A percentile compares a stretch with the other conserved stretches of the same genome.
phyloP scores from a whole-genome alignment of 2,329 filamentous ascomycete species.

The Cytospora mali region DNA sequence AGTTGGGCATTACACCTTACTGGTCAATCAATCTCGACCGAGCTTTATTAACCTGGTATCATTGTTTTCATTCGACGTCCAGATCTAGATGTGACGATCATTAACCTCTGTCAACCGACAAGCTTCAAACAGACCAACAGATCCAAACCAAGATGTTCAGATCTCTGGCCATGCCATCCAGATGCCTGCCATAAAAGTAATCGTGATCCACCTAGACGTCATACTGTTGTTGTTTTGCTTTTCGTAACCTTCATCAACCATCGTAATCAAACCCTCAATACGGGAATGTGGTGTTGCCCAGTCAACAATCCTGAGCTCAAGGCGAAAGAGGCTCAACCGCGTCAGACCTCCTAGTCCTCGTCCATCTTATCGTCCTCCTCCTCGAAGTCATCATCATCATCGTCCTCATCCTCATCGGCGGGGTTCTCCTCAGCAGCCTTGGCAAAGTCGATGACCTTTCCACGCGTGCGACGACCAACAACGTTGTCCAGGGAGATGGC shows the following conservation, averaged over 20 bases:
- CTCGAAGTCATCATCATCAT: slow-evolving; percentile 66
- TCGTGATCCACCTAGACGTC: slow-evolving; percentile 11
- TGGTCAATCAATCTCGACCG: not conserved
- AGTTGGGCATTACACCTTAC: slow-evolving; percentile 2
- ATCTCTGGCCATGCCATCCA: slow-evolving; percentile 18
- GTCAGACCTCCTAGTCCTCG: slow-evolving; percentile 46
- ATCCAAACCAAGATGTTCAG: slow-evolving; percentile 11
- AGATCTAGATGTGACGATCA: slow-evolving; percentile 4
- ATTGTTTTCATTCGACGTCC: slow-evolving; percentile 10
- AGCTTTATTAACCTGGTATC: slow-evolving; percentile 12
- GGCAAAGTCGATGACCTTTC: slow-evolving; percentile 89
- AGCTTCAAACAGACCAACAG: slow-evolving; percentile 4
- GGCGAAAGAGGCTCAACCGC: slow-evolving; percentile 5
- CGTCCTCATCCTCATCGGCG: slow-evolving; percentile 76
- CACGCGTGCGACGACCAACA: slow-evolving; percentile 86
- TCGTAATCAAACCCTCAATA: slow-evolving; percentile 10
- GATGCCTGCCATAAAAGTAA: slow-evolving; percentile 7
- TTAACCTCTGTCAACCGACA: not conserved
- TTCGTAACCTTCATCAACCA: slow-evolving; percentile 24
- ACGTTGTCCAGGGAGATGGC: slow-evolving; percentile 93
- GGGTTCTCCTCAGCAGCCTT: slow-evolving; percentile 82
- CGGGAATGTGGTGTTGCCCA: not conserved
- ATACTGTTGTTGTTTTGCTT: slow-evolving; percentile 6
- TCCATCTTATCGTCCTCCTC: slow-evolving; percentile 73
- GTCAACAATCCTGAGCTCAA: not conserved